A percentile compares a stretch with the other conserved stretches of the same genome.
phyloP scores from a whole-genome alignment of 345 rosid species.

The Aethionema arabicum region DNA sequence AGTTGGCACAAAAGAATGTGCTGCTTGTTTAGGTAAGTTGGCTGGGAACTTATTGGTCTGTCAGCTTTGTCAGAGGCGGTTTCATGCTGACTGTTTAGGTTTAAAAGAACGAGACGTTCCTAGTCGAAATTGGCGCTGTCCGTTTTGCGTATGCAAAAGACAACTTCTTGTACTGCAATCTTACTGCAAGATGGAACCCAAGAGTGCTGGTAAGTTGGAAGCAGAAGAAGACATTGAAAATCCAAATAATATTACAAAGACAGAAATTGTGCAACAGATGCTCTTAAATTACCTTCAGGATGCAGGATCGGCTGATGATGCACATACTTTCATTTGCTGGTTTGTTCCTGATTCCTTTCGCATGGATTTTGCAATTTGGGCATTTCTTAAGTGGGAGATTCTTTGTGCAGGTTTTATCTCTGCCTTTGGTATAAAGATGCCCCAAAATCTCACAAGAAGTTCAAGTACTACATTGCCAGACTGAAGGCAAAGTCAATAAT shows the following conservation, averaged over 20 bases:
- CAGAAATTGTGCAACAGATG: constrained; percentile 83
- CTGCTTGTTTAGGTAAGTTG: constrained; percentile 65
- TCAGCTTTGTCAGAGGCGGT: constrained; percentile 72
- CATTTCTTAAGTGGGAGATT: constrained; percentile 29
- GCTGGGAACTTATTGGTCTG: constrained; percentile 64
- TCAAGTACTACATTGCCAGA: constrained; percentile 68
- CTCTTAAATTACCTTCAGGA: constrained; percentile 94
- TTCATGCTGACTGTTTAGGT: constrained; percentile 94
- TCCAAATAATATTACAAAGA: constrained; percentile 50
- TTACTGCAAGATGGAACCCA: constrained; percentile 59
- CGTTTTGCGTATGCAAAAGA: constrained; percentile 72
- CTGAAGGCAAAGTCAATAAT: constrained; percentile 77
- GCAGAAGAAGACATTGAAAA: constrained; percentile 40
- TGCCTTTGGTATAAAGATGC: constrained; percentile 96
- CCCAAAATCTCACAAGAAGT: constrained; percentile 67
- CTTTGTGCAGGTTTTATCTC: constrained; percentile 78
- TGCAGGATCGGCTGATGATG: constrained; percentile 69
- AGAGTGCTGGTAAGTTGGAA: constrained; percentile 44
- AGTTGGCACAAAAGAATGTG: constrained; percentile 61
- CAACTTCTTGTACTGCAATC: constrained; percentile 87
- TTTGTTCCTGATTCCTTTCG: constrained; percentile 38
- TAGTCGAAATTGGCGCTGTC: constrained; percentile 73
- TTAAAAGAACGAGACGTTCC: constrained; percentile 72
- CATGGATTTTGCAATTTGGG: constrained; percentile 18
- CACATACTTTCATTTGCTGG: constrained; percentile 86